Evolutionary conservation across 495 filamentous ascomycete species (phyloP).

Genomic region (Talaromyces borbonicus): DNA sequence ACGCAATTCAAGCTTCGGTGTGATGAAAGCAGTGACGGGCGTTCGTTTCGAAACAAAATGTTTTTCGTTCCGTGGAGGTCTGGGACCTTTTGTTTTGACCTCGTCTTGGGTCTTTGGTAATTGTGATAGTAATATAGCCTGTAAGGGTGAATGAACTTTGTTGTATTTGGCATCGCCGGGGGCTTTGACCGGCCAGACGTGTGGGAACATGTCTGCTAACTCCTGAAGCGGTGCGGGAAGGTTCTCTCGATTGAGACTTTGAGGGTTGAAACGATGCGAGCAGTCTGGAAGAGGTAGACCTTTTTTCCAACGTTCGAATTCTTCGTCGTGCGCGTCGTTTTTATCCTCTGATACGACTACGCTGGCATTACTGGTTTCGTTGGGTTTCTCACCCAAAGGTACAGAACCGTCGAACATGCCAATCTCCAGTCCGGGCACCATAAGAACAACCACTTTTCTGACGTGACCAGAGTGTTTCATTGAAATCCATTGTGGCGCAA

Average conservation of each 20-base stretch:
- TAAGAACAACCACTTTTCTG: constrained; percentile 77
- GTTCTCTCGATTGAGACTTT: constrained; percentile 45
- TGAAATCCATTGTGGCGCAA: constrained; percentile 78
- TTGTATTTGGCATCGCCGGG: constrained; percentile 73
- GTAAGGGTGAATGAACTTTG: constrained; percentile 74
- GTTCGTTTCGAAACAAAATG: constrained; percentile 60
- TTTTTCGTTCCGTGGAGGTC: constrained; percentile 46
- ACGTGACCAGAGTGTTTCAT: constrained; percentile 66
- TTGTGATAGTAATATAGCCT: constrained; percentile 64
- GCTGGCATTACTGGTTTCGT: constrained; percentile 8
- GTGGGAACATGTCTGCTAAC: constrained; percentile 72
- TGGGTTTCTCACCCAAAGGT: constrained; percentile 31
- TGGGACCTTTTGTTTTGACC: constrained; percentile 43
- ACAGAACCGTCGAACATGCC: constrained; percentile 76
- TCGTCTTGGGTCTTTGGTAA: constrained; percentile 52
- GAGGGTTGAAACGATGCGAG: constrained; percentile 60
- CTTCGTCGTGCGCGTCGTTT: constrained; percentile 17
- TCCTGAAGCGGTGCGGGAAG: constrained; percentile 56
- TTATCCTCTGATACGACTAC: constrained; percentile 14
- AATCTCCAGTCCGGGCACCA: constrained; percentile 85
- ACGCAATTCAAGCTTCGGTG: constrained; percentile 57
- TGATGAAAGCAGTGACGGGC: constrained; percentile 66
- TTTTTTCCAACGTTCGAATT: constrained; percentile 34
- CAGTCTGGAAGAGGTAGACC: constrained; percentile 30
- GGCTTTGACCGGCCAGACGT: constrained; percentile 81